Evolutionary conservation across 1,139 yeast species (phyloP).

Genomic region (Geotrichum europaeum): DNA sequence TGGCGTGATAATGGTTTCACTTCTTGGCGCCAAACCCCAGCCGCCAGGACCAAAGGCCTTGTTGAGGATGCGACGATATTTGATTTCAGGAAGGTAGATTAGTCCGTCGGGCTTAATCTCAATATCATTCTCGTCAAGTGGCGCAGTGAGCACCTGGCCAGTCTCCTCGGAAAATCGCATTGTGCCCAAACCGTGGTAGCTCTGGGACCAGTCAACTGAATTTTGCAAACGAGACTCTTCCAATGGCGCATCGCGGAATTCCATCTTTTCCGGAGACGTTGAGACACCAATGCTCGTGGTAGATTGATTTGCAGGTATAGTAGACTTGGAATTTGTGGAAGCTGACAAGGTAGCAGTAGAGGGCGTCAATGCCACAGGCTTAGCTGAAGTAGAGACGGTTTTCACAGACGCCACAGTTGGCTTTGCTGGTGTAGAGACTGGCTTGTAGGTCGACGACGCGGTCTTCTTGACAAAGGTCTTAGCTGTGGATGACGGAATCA

Average conservation of each 20-base stretch:
- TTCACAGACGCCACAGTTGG: neutral
- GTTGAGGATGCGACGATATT: conserved; percentile 82
- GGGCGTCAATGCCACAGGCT: neutral
- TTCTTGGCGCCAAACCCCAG: conserved; percentile 95
- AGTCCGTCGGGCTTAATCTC: conserved; percentile 96
- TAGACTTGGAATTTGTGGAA: neutral
- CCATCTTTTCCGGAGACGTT: neutral
- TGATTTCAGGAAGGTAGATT: conserved; percentile 86
- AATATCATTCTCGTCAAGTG: conserved; percentile 61
- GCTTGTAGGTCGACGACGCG: neutral
- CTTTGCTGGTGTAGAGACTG: neutral
- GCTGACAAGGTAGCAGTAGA: neutral
- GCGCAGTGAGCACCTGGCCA: conserved; percentile 53
- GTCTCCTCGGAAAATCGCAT: conserved; percentile 62
- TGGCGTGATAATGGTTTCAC: conserved; percentile 69
- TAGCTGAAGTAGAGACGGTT: neutral
- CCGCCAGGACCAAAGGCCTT: conserved; percentile 97
- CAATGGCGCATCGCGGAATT: neutral
- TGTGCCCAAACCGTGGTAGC: conserved; percentile 60
- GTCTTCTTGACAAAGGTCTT: conserved; percentile 2
- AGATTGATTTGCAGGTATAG: neutral
- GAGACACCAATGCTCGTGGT: neutral
- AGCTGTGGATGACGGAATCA: neutral
- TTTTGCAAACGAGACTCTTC: neutral
- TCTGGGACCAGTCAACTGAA: conserved; percentile 27